A percentile compares a stretch with the other conserved stretches of the same genome.
phyloP scores from a whole-genome alignment of 176 grass and related monocot species.

The Oryza brachyantha region DNA sequence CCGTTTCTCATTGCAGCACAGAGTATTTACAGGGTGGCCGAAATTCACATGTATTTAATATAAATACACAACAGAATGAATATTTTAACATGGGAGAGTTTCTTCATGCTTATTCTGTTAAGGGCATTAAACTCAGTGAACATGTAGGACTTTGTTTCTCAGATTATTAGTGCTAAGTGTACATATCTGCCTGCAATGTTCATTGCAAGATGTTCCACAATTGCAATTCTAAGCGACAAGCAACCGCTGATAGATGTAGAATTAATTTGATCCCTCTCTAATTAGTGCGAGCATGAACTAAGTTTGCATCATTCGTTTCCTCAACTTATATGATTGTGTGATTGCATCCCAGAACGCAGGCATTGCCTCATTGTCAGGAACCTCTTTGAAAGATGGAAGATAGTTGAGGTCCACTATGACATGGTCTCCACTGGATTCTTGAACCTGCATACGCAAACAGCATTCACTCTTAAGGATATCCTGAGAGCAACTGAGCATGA shows the following conservation, averaged over 20 bases:
- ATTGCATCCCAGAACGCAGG: conserved; percentile 84
- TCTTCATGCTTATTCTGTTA: background rate
- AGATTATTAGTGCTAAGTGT: background rate
- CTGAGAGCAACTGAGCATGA: background rate
- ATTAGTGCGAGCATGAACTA: background rate
- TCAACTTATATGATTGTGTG: conserved; percentile 44
- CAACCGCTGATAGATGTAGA: background rate
- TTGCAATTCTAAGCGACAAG: background rate
- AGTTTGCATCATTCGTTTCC: conserved; percentile 21
- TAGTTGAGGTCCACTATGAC: conserved; percentile 97
- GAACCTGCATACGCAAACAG: conserved; percentile 54
- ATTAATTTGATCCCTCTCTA: background rate
- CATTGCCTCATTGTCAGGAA: conserved; percentile 64
- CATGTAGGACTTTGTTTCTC: background rate
- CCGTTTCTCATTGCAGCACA: background rate
- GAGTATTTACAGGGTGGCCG: background rate
- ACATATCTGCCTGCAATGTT: background rate
- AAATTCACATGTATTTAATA: conserved; percentile 1
- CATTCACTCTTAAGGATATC: background rate
- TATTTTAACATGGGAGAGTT: background rate
- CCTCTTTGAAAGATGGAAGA: conserved; percentile 93
- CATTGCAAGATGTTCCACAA: background rate
- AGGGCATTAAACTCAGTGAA: background rate
- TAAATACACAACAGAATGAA: background rate
- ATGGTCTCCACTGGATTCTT: conserved; percentile 79